phyloP scores from a whole-genome alignment of 192 early-diverging fungal species.

The Coemansia sp. region DNA sequence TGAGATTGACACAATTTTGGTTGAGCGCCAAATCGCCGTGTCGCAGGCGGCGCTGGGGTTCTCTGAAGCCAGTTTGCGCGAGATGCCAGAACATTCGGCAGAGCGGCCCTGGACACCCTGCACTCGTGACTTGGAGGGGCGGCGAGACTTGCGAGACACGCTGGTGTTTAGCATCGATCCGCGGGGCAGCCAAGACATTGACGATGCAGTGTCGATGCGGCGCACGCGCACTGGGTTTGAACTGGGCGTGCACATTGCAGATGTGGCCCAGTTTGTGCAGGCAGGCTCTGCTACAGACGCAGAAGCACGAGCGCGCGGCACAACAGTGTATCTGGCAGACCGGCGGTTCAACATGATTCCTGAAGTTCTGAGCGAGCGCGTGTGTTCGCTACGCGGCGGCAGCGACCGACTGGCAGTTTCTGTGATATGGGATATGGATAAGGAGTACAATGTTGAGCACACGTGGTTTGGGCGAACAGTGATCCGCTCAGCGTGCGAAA shows the following conservation, averaged over 20 bases:
- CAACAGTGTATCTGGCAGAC: constrained; percentile 78
- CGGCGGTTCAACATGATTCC: constrained; percentile 82
- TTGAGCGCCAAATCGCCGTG: constrained; percentile 74
- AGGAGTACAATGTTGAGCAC: constrained; percentile 43
- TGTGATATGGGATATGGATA: constrained; percentile 67
- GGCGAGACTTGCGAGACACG: constrained; percentile 44
- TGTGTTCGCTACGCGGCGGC: constrained; percentile 69
- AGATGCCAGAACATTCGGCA: constrained; percentile 63
- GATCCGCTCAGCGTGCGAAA: constrained; percentile 71
- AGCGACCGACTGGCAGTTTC: constrained; percentile 74
- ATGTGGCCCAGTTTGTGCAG: constrained; percentile 68
- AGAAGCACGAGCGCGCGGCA: constrained; percentile 70
- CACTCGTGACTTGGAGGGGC: constrained; percentile 23
- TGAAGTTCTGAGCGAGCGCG: constrained; percentile 65
- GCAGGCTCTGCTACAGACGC: constrained; percentile 64
- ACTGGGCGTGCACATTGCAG: constrained; percentile 78
- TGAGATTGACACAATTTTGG: constrained; percentile 73
- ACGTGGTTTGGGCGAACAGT: constrained; percentile 74
- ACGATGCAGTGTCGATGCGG: constrained; percentile 72
- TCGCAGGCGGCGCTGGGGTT: constrained; percentile 73
- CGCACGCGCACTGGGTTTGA: constrained; percentile 57
- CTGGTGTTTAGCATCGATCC: constrained; percentile 73
- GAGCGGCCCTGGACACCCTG: constrained; percentile 58
- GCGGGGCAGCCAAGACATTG: constrained; percentile 75
- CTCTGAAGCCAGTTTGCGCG: constrained; percentile 61